Evolutionary conservation across 2,329 filamentous ascomycete species (phyloP), one percentile per base, ranked within the genome.

Genomic region (Aspergillus intermedius): DNA sequence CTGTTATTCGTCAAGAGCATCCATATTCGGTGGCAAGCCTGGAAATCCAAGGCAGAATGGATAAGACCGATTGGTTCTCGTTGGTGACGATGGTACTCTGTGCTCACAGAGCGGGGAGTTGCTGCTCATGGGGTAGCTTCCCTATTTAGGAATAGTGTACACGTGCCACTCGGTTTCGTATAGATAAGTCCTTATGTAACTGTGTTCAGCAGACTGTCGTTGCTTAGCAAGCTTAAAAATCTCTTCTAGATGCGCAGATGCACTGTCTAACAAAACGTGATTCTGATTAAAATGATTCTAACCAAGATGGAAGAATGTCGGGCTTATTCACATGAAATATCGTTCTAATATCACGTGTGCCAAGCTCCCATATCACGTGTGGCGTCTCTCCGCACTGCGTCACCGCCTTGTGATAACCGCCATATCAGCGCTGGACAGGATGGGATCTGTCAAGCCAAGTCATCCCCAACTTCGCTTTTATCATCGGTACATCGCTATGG

Each of bases 331-430:
- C 13, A n/a, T 35, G 25, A 30, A 30, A 12, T 30, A 12, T 2
- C 25, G 47, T 42, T 44, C 50, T 42, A 50, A 41, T 47, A 50
- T 57, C 53, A 50, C 45, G 34, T 49, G 50, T 49, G 50, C 32
- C n/a, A 9, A 42, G 21, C 21, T 12, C 9, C 25, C 44, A 30
- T 34, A 54, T 60, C 56, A 59, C 58, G 56, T 59, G 57, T 34
- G 17, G 22, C 49, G 5, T 30, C n/a, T 39, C 58, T 58, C 55
- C 59, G 53, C 54, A 58, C 51, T 54, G 58, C 55, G 56, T 61
- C 58, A 60, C 59, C 50, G 52, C 47, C 53, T 35, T 25, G 34
- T 32, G 51, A 51, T 51, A 48, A 44, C 42, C 43, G 19, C 32
- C 47, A 51, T 51, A 51, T 47, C 37, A 40, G 10, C 37, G 25